Evolutionary conservation across 345 rosid species (phyloP).

Genomic region (Corchorus olitorius): DNA sequence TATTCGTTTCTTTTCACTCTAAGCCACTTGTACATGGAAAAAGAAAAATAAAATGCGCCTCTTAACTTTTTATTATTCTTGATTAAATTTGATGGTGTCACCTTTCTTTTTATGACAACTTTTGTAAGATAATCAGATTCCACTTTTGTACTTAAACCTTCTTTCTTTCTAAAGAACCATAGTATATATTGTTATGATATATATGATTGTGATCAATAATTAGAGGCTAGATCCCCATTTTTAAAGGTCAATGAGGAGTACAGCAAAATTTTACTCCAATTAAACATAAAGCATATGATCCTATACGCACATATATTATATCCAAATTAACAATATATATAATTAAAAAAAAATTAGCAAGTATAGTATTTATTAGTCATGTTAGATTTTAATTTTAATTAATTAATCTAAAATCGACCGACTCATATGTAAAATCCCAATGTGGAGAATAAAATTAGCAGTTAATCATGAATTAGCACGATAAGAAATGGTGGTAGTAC

Average conservation of each 20-base stretch:
- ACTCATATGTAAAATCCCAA: too few species aligned
- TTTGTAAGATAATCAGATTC: constrained; percentile 7
- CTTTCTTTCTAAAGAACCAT: background rate
- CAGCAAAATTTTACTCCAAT: background rate
- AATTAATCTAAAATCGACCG: too few species aligned
- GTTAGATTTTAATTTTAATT: too few species aligned
- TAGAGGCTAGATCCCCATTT: background rate
- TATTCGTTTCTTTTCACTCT: constrained; percentile 15
- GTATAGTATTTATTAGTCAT: too few species aligned
- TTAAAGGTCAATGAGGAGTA: background rate
- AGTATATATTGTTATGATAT: background rate
- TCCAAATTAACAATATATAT: too few species aligned
- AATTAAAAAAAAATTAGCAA: background rate
- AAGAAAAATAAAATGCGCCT: background rate
- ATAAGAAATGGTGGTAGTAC: background rate
- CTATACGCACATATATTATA: background rate
- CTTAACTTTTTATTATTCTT: constrained; percentile 15
- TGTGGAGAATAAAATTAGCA: background rate
- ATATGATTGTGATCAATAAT: background rate
- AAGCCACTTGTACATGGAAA: background rate
- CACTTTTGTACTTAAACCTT: background rate
- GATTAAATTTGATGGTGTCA: constrained; percentile 4
- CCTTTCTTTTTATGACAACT: constrained; percentile 10
- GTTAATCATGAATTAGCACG: background rate
- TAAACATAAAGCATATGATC: background rate